Conservation (phyloP, 2,329 filamentous ascomycete genomes). For the Diaporthe nobilis region DNA sequence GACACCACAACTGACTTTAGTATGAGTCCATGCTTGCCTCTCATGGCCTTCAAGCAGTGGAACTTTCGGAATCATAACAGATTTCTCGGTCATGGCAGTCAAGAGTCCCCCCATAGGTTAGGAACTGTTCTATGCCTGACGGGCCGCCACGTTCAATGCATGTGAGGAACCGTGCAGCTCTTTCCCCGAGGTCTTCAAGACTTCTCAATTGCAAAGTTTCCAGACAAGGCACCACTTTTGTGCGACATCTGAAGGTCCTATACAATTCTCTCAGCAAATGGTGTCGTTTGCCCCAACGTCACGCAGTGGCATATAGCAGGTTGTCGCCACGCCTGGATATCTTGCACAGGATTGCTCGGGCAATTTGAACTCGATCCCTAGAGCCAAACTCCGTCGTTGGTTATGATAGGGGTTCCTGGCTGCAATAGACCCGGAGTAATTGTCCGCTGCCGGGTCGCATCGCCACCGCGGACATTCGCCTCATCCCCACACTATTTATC, state of each 20-base stretch:
- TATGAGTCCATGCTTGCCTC: no score
- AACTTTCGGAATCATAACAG: no score
- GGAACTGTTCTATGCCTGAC: not conserved
- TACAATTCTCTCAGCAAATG: no score
- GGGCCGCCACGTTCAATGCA: no score
- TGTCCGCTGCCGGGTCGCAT: not conserved
- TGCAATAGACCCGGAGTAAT: not conserved
- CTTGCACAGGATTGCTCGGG: not conserved
- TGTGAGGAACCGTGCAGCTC: fast-evolving
- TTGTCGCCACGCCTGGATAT: no score
- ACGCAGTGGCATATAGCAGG: no score
- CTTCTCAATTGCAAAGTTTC: fast-evolving
- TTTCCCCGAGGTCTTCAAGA: no score
- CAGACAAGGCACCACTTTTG: no score
- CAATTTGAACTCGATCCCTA: not conserved
- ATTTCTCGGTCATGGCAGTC: not conserved
- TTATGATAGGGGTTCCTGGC: not conserved
- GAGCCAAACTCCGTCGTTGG: not conserved
- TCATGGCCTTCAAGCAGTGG: no score
- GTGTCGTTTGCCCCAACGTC: no score
- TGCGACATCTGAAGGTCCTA: no score
- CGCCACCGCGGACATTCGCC: not conserved
- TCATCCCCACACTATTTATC: not conserved
- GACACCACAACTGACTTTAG: no score
- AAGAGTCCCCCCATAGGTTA: not conserved